Base-by-base conservation (phyloP, 164 flowering plant genomes). In the Vitis labrusca region DNA sequence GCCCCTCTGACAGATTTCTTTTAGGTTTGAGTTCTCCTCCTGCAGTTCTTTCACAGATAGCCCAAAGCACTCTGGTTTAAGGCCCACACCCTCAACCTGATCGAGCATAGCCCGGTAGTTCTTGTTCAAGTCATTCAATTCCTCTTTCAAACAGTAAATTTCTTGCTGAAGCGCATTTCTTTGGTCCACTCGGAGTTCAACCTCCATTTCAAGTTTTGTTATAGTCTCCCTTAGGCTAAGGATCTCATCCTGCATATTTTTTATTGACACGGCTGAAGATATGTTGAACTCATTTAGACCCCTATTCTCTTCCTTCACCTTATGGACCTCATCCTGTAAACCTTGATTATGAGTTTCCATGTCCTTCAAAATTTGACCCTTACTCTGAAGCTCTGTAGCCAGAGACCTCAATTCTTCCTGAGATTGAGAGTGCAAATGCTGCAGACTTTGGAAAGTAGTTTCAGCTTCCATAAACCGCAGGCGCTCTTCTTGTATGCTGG, bases 81-180 rank as follows among this genome's bases (percentile, higher is more conserved):
- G 65, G 63, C 83, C 85, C 27, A 82, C 82, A 13, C 81, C 77
- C 13, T 80, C 77, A 53, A 88, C 80, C 76, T 85, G 89, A 65
- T 79, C 83, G 50, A 79, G 15, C 62, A 85, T 44, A 50, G 60
- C 68, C 67, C 54, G 66, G 19, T 83, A 74, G 59, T 77, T 80
- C 78, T 77, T 79, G 73, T 77, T 84, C 74, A 84, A 73, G 15
- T 75, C 82, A 69, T 79, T 83, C 5, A 86, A 56, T 70, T 89
- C 89, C 77, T 89, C 87, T 76, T 81, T 85, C 64, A 89, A 73
- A 67, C 88, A 80, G 73, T 79, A 80, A 65, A 87, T 82, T 76
- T 89, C 93, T 81, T 85, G 88, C 75, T 81, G 91, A 66, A 87
- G 88, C 67, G 85, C 84, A 77, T 85, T 85, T 71, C 86, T 78